Conservation (phyloP, 345 rosid genomes). For the Linum tenue region DNA sequence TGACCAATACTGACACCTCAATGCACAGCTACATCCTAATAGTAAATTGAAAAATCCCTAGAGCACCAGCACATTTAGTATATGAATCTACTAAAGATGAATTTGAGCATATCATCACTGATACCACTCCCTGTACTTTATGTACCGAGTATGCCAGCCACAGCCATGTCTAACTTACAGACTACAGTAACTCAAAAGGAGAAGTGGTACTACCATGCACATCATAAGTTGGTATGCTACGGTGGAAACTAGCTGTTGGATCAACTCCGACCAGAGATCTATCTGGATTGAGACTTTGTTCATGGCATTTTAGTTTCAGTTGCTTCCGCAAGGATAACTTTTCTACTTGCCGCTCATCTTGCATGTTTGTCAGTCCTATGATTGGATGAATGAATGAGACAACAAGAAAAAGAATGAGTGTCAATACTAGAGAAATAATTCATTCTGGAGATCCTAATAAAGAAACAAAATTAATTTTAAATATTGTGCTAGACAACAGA, state of each 20-base stretch:
- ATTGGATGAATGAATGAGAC: constrained; percentile 3
- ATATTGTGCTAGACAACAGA: not conserved
- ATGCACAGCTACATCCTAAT: no score
- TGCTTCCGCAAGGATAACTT: constrained; percentile 80
- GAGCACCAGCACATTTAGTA: no score
- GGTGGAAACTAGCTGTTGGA: constrained; percentile 34
- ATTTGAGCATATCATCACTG: no score
- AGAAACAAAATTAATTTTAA: no score
- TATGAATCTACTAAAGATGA: no score
- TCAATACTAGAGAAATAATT: not conserved
- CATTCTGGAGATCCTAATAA: not conserved
- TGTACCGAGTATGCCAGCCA: no score
- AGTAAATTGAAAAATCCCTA: no score
- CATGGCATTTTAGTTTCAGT: constrained; percentile 83
- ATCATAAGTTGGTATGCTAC: constrained; percentile 13
- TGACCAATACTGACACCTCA: no score
- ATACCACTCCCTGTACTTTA: no score
- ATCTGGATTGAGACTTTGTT: constrained; percentile 51
- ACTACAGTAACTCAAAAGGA: no score
- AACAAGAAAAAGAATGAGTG: constrained; percentile 2
- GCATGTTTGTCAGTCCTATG: constrained; percentile 46
- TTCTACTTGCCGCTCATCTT: constrained; percentile 51
- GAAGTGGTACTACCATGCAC: no score
- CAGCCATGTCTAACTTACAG: no score
- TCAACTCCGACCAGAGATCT: constrained; percentile 45